These are phyloP conservation scores for Neckera pumila DNA, from an alignment of 225 moss, liverwort and hornwort species.

Conservation along the genomic window DNA sequence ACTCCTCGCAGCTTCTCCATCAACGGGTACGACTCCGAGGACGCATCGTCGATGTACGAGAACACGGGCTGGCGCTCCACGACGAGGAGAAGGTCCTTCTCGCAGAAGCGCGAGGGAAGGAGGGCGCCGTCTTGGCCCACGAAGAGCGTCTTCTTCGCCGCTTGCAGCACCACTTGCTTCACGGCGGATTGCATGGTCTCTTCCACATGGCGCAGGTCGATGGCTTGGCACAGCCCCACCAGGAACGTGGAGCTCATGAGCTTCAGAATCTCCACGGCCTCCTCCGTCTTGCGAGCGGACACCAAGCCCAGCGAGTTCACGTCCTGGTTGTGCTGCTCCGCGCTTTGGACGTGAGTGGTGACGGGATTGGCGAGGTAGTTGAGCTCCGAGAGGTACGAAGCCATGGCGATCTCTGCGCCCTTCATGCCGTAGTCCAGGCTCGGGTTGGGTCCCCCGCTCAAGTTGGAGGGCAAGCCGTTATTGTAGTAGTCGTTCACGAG, in stretches of 20 bases:
- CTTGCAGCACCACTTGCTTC: not conserved
- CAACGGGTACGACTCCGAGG: not conserved
- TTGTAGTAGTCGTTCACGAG: constrained; percentile 59
- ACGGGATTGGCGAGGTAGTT: constrained; percentile 55
- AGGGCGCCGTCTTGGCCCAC: not conserved
- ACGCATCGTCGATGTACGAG: not conserved
- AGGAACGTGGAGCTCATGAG: constrained; percentile 21
- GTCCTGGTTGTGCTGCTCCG: constrained; percentile 52
- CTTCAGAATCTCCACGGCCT: constrained; percentile 26
- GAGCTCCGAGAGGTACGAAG: constrained; percentile 37
- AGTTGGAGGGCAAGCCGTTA: constrained; percentile 26
- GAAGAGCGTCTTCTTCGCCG: not conserved
- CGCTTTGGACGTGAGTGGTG: constrained; percentile 45
- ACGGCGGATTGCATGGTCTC: not conserved
- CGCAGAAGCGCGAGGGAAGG: not conserved
- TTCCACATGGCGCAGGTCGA: not conserved
- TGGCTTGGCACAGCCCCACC: not conserved
- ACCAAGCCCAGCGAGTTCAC: constrained; percentile 45
- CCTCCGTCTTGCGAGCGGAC: constrained; percentile 52
- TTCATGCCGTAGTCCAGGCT: constrained; percentile 62
- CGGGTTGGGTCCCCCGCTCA: constrained; percentile 35
- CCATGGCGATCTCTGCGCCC: constrained; percentile 61
- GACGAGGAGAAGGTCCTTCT: not conserved
- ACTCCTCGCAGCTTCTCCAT: not conserved
- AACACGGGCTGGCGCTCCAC: not conserved